Evolutionary conservation across 805 yeast species (phyloP), one percentile per base, ranked within the genome.

Genomic region (Metschnikowia arizonensis): DNA sequence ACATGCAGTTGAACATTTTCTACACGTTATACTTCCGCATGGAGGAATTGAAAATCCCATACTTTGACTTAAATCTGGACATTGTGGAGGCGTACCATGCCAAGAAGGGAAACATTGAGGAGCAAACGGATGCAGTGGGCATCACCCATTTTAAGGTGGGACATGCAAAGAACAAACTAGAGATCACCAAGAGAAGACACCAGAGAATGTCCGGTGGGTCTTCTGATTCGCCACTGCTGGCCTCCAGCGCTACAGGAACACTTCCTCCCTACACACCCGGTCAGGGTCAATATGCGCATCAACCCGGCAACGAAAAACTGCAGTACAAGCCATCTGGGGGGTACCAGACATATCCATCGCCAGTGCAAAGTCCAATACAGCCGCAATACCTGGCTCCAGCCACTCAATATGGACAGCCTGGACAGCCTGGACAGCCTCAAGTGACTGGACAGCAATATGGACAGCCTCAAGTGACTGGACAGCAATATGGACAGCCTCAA

Each of bases 21-120:
- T 93, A 93, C 76, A 89, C 97, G 1, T 73, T 93, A 50, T 90
- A 87, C 72, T 84, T 78, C 61, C 79, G 86, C 58, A 87, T 91
- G 88, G 96, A 91, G 68, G 96, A 88, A 62, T 82, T 91, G 86
- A 89, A 93, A 70, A 93, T 93, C 54, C 97, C 97, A 12, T 93
- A 93, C 69, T 93, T 93, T 66, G 95, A 93, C 63, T 73, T 93
- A 61, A 73, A 79, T 41, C 76, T 86, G 36, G 98, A 89, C 62
- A 86, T 93, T 51, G 74, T 85, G 44, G 91, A 86, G 62, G 84
- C 90, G 3, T 93, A 83, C 67, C 66, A 63, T 26, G 74, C 73
- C 51, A 93, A 93, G 71, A 82, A 95, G 64, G 99, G 98, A 33
- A 83, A 88, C 55, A 79, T 91, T 40, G 95, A 89, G 61, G 97